Percentiles rank a stretch among this genome's conserved stretches.
These are phyloP conservation scores for Trichophyton schoenleinii DNA, from an alignment of 2,329 filamentous ascomycete species.

Conservation along the genomic window DNA sequence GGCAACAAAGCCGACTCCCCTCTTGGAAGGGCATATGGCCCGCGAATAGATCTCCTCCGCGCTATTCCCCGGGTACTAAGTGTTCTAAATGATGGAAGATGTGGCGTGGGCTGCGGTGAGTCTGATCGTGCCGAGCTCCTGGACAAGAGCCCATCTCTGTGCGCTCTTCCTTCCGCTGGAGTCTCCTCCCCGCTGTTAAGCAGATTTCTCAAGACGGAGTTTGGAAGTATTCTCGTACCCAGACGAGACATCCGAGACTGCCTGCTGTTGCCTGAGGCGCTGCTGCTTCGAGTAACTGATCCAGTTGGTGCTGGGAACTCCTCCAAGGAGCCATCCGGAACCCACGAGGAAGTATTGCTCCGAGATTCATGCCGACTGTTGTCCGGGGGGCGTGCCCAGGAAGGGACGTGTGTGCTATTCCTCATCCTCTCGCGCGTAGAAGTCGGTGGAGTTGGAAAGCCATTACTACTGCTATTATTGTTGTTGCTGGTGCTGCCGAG, in stretches of 20 bases:
- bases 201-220: constrained; percentile 33
- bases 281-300: constrained; percentile 13
- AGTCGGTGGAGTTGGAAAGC: not conserved
- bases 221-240: constrained; percentile 37
- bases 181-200: constrained; percentile 36
- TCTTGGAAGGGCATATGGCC: constrained; percentile 29
- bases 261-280: constrained; percentile 27
- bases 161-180: constrained; percentile 32
- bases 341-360: not conserved
- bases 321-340: not conserved
- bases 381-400: not conserved
- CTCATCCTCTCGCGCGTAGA: not conserved
- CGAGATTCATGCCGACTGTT: not conserved
- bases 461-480: not conserved
- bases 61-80: constrained; percentile 28
- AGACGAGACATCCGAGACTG: constrained; percentile 38
- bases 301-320: not conserved
- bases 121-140: constrained; percentile 27
- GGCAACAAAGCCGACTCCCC: constrained; percentile 22
- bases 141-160: constrained; percentile 32
- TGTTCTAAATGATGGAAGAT: constrained; percentile 31
- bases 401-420: not conserved
- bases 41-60: constrained; percentile 29
- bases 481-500: not conserved
- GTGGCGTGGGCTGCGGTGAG: constrained; percentile 21